A percentile compares a stretch with the other conserved stretches of the same genome.
Evolutionary conservation across 441 rosid species (phyloP).

Genomic region (Adansonia grandidieri): DNA sequence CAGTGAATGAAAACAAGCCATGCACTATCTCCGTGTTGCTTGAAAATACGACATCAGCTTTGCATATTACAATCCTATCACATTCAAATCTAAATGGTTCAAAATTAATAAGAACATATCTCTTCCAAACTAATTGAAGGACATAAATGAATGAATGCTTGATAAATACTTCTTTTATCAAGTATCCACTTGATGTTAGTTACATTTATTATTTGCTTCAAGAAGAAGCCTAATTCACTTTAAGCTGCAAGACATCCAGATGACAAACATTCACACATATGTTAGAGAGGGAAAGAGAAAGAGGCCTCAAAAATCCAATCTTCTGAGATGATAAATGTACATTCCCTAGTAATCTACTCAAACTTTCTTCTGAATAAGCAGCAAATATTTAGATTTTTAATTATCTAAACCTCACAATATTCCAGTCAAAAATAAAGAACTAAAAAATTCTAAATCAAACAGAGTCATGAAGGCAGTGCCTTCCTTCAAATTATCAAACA

Average conservation of each 20-base stretch:
- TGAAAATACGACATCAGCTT: neutral
- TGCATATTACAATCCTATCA: neutral
- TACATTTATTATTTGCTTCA: slow-evolving; percentile 6
- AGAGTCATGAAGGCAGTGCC: neutral
- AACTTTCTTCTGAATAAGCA: neutral
- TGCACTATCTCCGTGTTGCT: neutral
- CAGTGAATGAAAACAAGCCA: neutral
- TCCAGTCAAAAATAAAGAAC: neutral
- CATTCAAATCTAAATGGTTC: neutral
- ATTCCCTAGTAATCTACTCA: slow-evolving; percentile 3
- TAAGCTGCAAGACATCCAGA: slow-evolving; percentile 9
- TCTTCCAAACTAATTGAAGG: neutral
- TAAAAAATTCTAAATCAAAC: neutral
- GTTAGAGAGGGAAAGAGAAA: neutral
- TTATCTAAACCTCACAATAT: neutral
- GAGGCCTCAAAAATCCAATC: neutral
- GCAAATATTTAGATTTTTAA: neutral
- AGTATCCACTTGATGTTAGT: neutral
- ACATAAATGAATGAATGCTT: neutral
- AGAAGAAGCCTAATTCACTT: slow-evolving; percentile 10
- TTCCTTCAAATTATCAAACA: slow-evolving; percentile 1
- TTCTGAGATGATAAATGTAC: neutral
- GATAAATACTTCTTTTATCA: neutral
- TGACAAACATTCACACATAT: neutral
- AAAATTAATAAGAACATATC: neutral